phyloP scores from a whole-genome alignment of 306 rosid genomes.

The Cucumis melo region DNA sequence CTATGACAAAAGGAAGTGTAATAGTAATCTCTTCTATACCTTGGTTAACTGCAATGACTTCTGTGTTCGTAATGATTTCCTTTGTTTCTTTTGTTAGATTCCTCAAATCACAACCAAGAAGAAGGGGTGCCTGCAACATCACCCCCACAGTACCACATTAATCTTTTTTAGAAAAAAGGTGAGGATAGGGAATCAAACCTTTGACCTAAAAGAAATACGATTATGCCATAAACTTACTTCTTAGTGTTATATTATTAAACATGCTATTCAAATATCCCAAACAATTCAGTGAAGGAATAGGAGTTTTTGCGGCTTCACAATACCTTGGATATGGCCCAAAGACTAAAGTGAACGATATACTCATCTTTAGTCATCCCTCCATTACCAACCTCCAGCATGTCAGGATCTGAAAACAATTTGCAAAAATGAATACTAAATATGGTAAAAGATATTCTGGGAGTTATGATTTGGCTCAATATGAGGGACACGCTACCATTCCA shows the following conservation, averaged over 20 bases:
- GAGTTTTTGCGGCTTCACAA: background rate
- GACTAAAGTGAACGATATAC: slow-evolving; percentile 82
- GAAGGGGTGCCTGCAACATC: slow-evolving; percentile 81
- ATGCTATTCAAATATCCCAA: background rate
- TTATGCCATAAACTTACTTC: no score
- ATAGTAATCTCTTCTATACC: slow-evolving; percentile 21
- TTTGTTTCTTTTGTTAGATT: slow-evolving; percentile 58
- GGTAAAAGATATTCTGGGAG: background rate
- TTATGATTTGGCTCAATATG: background rate
- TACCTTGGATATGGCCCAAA: slow-evolving; percentile 97
- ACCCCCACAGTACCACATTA: background rate
- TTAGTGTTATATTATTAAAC: no score
- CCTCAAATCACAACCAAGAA: slow-evolving; percentile 85
- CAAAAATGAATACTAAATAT: background rate
- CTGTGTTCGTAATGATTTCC: slow-evolving; percentile 51
- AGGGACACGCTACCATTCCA: slow-evolving; percentile 66
- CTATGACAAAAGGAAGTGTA: background rate
- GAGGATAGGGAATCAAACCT: no score
- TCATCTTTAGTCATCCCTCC: slow-evolving; percentile 89
- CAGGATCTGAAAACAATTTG: slow-evolving; percentile 54
- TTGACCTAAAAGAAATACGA: no score
- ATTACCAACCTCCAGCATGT: slow-evolving; percentile 95
- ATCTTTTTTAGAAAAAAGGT: no score
- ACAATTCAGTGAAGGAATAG: background rate
- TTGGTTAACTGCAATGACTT: slow-evolving; percentile 79